Conservation (phyloP, 2,329 filamentous ascomycete species). For the Paracorniculantispora psalliotae region DNA sequence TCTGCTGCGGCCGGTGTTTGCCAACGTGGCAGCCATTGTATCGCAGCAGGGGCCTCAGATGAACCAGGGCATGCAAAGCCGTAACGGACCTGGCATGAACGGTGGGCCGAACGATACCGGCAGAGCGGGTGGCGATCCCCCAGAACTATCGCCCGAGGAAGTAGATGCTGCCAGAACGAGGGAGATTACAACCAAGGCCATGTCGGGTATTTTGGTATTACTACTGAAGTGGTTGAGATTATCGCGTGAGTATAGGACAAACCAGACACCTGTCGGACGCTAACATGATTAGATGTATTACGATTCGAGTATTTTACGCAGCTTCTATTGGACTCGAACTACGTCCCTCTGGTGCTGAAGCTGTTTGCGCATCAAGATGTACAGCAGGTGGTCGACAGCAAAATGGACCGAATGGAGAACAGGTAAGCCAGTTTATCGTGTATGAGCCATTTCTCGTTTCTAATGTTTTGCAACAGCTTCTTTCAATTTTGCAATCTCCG, state of each 20-base stretch:
- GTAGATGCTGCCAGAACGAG: slow-evolving; percentile 74
- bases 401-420: slow-evolving; percentile 74
- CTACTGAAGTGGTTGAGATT: slow-evolving; percentile 94
- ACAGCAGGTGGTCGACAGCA: slow-evolving; percentile 81
- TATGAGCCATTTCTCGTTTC: neutral
- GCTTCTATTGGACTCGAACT: slow-evolving; percentile 89
- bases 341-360: slow-evolving; percentile 86
- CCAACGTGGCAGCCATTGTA: slow-evolving; percentile 82
- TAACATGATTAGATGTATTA: slow-evolving; percentile 62
- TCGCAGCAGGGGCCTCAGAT: slow-evolving; percentile 50
- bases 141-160: slow-evolving; percentile 63
- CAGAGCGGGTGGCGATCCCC: slow-evolving; percentile 28
- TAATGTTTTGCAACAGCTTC: slow-evolving; percentile 53
- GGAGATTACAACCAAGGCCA: slow-evolving; percentile 86
- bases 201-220: slow-evolving; percentile 83
- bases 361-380: slow-evolving; percentile 92
- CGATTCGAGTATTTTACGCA: slow-evolving; percentile 97
- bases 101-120: slow-evolving; percentile 27
- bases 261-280: neutral
- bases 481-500: slow-evolving; percentile 82
- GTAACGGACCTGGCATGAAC: slow-evolving; percentile 35
- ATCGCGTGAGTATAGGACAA: slow-evolving; percentile 62
- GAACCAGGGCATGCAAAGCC: slow-evolving; percentile 37
- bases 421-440: slow-evolving; percentile 48
- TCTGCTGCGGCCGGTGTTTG: slow-evolving; percentile 78